A percentile compares a stretch with the other conserved stretches of the same genome.
Conservation (phyloP, 2,329 filamentous ascomycete species). For the Emergomyces pasteurianus region DNA sequence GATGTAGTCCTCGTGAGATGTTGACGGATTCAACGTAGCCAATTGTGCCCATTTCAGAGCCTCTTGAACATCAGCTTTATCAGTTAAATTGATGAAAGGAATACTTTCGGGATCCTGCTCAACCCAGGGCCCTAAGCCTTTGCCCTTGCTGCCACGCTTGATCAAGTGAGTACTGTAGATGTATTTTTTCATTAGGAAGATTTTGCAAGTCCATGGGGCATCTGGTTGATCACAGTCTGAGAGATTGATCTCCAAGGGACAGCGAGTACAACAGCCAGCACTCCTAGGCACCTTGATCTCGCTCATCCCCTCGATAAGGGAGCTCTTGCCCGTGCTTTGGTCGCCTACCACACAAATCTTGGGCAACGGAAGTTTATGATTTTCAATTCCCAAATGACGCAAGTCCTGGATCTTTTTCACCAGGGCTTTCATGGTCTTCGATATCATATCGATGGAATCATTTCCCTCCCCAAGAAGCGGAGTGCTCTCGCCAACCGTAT, state of each 20-base stretch:
- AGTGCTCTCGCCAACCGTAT: conserved; percentile 4
- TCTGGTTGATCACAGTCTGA: conserved; percentile 38
- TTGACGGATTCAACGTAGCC: conserved; percentile 59
- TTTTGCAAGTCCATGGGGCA: conserved; percentile 51
- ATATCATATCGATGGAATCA: conserved; percentile 19
- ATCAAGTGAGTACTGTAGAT: conserved; percentile 30
- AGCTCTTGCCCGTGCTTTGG: conserved; percentile 75
- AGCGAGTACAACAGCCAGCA: conserved; percentile 65
- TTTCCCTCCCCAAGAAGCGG: background rate
- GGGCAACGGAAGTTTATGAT: conserved; percentile 54
- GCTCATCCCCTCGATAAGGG: conserved; percentile 46
- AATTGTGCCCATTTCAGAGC: conserved; percentile 64
- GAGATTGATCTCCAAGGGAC: conserved; percentile 67
- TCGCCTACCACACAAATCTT: conserved; percentile 77
- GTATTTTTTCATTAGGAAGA: conserved; percentile 57
- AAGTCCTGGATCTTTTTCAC: conserved; percentile 44
- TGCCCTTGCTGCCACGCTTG: conserved; percentile 37
- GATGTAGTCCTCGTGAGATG: conserved; percentile 42
- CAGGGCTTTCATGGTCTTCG: conserved; percentile 24
- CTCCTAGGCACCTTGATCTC: conserved; percentile 61
- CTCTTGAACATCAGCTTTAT: conserved; percentile 52
- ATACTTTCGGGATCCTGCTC: conserved; percentile 35
- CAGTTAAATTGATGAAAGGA: conserved; percentile 51
- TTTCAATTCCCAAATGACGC: conserved; percentile 59
- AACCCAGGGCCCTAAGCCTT: conserved; percentile 56